These are phyloP conservation scores for Fremontodendron californicum DNA, from an alignment of 345 rosid species.

Conservation along the genomic window DNA sequence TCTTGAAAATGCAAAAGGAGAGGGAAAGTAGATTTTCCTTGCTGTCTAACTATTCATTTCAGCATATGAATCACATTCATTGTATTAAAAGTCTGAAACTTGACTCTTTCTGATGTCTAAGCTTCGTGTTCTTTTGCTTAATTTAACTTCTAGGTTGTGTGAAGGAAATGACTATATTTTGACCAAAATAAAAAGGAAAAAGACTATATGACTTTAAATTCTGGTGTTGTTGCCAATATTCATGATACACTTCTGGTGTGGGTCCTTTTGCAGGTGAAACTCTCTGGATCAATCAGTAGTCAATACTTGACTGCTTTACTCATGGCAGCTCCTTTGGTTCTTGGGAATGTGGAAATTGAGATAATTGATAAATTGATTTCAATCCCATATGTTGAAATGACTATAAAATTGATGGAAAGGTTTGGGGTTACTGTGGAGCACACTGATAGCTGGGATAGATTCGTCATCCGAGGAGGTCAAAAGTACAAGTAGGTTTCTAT, in stretches of 20 bases:
- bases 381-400: constrained; percentile 95
- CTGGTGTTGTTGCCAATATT: not conserved
- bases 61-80: not conserved
- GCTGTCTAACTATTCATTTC: not conserved
- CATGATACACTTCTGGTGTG: constrained; percentile 1
- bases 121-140: not conserved
- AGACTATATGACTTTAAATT: not conserved
- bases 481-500: constrained; percentile 65
- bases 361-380: constrained; percentile 81
- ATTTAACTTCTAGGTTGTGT: not conserved
- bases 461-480: constrained; percentile 75
- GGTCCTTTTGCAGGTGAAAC: constrained; percentile 66
- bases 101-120: not conserved
- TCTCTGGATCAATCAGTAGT: constrained; percentile 88
- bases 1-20: not conserved
- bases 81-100: not conserved
- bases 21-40: not conserved
- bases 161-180: not conserved
- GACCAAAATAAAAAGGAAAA: not conserved
- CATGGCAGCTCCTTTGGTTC: constrained; percentile 93
- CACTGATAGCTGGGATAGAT: constrained; percentile 77
- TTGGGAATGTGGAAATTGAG: constrained; percentile 83
- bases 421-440: constrained; percentile 72
- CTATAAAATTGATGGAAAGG: constrained; percentile 88
- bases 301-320: constrained; percentile 92